Evolutionary conservation across 164 flowering plant genomes (phyloP), one percentile per base, ranked within the genome.

Genomic region (Magnolia changhungtana): DNA sequence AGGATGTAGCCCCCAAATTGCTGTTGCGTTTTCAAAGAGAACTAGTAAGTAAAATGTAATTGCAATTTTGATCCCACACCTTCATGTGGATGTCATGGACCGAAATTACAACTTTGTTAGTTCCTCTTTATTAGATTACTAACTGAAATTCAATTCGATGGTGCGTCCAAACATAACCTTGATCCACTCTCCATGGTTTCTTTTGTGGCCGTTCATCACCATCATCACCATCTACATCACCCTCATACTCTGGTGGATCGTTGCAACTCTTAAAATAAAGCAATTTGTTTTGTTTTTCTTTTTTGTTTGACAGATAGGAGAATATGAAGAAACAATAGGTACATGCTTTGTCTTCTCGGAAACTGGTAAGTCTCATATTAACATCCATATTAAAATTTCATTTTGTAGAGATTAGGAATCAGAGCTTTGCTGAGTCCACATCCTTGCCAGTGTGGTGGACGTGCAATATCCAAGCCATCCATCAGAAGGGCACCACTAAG

Each of bases 241-340:
- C 29, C 29, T 27, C 29, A 37, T 37, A 37, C 45, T n/a, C 16
- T 72, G 23, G n/a, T 50, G 16, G 50, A 29, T 29, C 14, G 49
- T 29, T 16, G 49, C 13, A 20, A 72, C 37, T 49, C 51, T 4
- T 71, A 63, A 16, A 61, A 74, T 27, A 9, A 49, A 19, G 9
- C 49, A 55, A 3, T 72, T 45, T 10, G 24, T 5, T 50, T 72
- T 20, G 67, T 55, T 14, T 64, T 55, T 71, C 59, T 82, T 45
- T 18, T 63, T 72, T 8, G 45, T 63, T 74, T 8, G 37, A 76
- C 87, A 93, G 96, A 84, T 91, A 52, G 98, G 94, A 63, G 87
- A 89, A 50, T 91, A 90, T 71, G 89, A 86, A 74, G 98, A 91
- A 82, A 89, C 96, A 51, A 80, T 88, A 63, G 94, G 94, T 21